Evolutionary conservation across 768 basidiomycete genomes (phyloP), one percentile per base, ranked within the genome.

Genomic region (Naganishia friedmannii): DNA sequence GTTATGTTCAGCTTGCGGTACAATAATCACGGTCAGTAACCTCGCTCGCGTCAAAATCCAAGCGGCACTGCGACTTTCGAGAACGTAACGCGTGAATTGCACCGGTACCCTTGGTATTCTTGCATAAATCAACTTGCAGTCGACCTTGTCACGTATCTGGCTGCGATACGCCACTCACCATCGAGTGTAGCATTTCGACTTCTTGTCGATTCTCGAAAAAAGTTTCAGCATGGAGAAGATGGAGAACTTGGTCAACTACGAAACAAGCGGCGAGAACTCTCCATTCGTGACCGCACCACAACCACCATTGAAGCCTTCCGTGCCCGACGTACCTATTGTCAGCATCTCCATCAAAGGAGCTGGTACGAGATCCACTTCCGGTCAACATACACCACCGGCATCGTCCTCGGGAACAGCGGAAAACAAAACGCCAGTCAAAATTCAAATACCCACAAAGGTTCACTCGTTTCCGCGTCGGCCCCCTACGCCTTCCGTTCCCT

Each of bases 261-360:
- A 37, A 2, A 21, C 57, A 7, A 58, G 57, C 28, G 57, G 57
- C n/a, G 57, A 58, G 34, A 58, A 58, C n/a, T 58, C 57, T 1
- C 57, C 57, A 15, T 1, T 4, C n/a, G 23, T n/a, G 28, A 2
- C 7, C 8, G 29, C 19, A 6, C 8, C 23, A 32, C 54, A 55
- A 55, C 32, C 42, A 23, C 39, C 42, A 2, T 3, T 23, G 1
- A 46, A 42, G 29, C 4, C 39, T 0, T 10, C 10, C 3, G 34
- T 28, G 60, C 26, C n/a, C 10, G n/a, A 42, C 37, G n/a, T 26
- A 21, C 39, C 60, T 10, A n/a, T 63, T n/a, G 28, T 42, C 60
- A 45, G 60, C 39, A 26, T 63, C 2, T 23, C 60, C 13, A 19
- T 63, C n/a, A 63, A 63, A 46, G 60, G 60, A 63, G 37, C 60